Percentiles rank a stretch among this genome's conserved stretches.
Conservation (phyloP, 2,329 filamentous ascomycete species). For the Hymenoscyphus fraxineus region DNA sequence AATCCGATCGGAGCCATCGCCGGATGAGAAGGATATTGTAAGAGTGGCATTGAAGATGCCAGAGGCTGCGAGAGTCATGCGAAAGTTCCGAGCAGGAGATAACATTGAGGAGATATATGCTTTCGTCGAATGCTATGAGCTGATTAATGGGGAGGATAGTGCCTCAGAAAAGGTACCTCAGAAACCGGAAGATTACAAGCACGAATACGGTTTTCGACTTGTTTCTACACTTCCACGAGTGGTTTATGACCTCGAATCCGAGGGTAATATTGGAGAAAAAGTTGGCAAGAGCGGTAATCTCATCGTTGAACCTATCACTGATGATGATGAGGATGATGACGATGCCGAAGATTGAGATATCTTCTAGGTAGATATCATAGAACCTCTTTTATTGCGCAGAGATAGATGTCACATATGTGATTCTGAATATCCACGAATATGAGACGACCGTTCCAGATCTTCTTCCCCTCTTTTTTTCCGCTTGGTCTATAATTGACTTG, state of each 20-base stretch:
- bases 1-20: constrained; percentile 64
- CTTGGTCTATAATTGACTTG: no score
- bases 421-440: not conserved
- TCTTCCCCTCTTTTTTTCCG: no score
- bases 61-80: constrained; percentile 64
- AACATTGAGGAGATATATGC: constrained; percentile 88
- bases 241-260: constrained; percentile 68
- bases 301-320: constrained; percentile 71
- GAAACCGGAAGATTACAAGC: constrained; percentile 66
- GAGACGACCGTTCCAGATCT: not conserved
- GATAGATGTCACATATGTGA: not conserved
- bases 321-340: constrained; percentile 29
- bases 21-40: constrained; percentile 64
- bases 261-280: constrained; percentile 63
- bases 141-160: constrained; percentile 46
- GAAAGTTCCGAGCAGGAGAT: constrained; percentile 67
- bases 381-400: not conserved
- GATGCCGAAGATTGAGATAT: constrained; percentile 8
- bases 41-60: constrained; percentile 67
- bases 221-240: constrained; percentile 81
- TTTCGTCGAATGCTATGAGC: constrained; percentile 86
- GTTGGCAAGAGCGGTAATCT: constrained; percentile 84
- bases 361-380: not conserved
- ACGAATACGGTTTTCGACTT: constrained; percentile 80
- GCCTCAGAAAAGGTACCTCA: constrained; percentile 22